Base-by-base conservation (phyloP, 371 early-diverging fungal genomes). In the Mortierella sp. region DNA sequence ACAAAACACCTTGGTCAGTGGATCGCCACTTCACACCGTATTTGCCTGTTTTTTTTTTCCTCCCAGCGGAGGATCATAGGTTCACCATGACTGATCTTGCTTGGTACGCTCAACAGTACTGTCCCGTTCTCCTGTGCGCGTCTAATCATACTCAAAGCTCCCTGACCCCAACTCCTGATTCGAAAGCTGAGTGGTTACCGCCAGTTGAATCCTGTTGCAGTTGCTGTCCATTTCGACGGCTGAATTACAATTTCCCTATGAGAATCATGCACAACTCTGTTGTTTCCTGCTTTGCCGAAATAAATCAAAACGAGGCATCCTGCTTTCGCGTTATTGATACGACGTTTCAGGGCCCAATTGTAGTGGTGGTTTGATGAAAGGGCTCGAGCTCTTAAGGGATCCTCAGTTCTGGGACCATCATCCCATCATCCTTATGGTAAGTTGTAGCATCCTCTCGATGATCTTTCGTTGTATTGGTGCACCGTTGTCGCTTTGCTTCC, bases 181-280 rank as follows among this genome's bases (percentile, higher is more conserved):
- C 21, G 40, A 37, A 37, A 3, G 24, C 5, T 19, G 67, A 24
- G 10, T 21, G 0, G 19, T 3, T 9, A 9, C 5, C 21, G 31
- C 61, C 34, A 37, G 21, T 21, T 34, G 67, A 3, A 37, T 37
- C 37, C 21, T 10, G 37, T 3, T 64, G 10, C 5, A 9, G 24
- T 37, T 10, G 40, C 19, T 21, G 61, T 61, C 16, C 14, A 64
- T 40, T 64, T 31, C 13, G 31, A 5, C 28, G 21, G 67, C 21
- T 64, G 67, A 64, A 64, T 64, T 37, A 64, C 37, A 64, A 37
- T 64, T 37, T 64, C 67, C 67, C 67, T 37, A 64, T 64, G 64
- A 21, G 21, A 31, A 64, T 59, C 48, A 48, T 31, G 31, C 31
- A 16, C 13, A 24, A n/a, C 16, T 34, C 4, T 50, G 14, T 16